Evolutionary conservation across 2,329 filamentous ascomycete species (phyloP).

Genomic region (Lasiodiplodia sp.): DNA sequence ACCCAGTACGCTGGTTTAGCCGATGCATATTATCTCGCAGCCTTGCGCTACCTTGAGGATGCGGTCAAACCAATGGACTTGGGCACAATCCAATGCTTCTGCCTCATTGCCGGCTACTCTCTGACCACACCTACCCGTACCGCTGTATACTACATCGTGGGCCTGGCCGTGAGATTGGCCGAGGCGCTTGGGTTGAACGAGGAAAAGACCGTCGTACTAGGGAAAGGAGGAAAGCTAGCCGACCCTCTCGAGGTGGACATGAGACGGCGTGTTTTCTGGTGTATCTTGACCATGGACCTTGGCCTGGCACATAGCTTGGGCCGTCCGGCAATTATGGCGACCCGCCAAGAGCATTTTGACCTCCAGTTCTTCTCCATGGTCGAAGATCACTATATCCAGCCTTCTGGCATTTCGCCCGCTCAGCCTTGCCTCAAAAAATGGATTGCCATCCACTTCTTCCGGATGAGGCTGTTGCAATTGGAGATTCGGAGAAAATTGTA

Average conservation of each 20-base stretch:
- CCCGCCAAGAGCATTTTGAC: slow-evolving; percentile 80
- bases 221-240: slow-evolving; percentile 64
- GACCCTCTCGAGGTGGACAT: slow-evolving; percentile 85
- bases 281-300: slow-evolving; percentile 85
- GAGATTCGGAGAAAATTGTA: slow-evolving; percentile 89
- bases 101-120: slow-evolving; percentile 89
- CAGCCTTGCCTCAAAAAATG: slow-evolving; percentile 84
- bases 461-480: slow-evolving; percentile 85
- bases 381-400: slow-evolving; percentile 83
- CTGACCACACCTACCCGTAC: slow-evolving; percentile 89
- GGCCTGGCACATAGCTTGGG: slow-evolving; percentile 88
- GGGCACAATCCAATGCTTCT: slow-evolving; percentile 87
- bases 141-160: slow-evolving; percentile 91
- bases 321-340: slow-evolving; percentile 84
- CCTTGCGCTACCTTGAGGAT: slow-evolving; percentile 82
- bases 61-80: slow-evolving; percentile 89
- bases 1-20: slow-evolving; percentile 90
- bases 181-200: slow-evolving; percentile 88
- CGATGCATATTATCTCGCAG: slow-evolving; percentile 92
- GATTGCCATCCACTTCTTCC: slow-evolving; percentile 90
- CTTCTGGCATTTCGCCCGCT: slow-evolving; percentile 72
- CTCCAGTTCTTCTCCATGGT: slow-evolving; percentile 84
- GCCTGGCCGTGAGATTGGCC: slow-evolving; percentile 84
- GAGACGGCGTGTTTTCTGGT: slow-evolving; percentile 88
- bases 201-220: slow-evolving; percentile 81